Percentiles rank a stretch among this genome's conserved stretches.
Conservation (phyloP, 257 asterid species). For the Penstemon eatonii region DNA sequence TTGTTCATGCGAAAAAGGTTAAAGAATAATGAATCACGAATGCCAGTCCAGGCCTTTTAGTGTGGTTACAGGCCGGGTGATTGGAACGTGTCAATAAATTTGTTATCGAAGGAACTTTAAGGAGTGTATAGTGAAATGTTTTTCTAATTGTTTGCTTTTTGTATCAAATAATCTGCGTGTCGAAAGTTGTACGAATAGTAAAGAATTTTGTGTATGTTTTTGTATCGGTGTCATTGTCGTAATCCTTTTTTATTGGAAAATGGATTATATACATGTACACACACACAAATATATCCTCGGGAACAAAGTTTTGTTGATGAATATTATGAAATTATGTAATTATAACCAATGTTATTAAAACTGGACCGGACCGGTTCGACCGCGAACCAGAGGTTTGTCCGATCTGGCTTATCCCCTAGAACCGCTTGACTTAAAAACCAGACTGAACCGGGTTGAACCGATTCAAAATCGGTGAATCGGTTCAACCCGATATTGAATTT, state of each 20-base stretch:
- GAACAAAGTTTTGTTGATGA: neutral
- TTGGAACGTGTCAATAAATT: constrained; percentile 60
- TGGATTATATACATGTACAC: no score
- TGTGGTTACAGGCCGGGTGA: constrained; percentile 48
- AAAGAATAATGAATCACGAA: constrained; percentile 21
- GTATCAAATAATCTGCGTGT: constrained; percentile 24
- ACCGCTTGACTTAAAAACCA: no score
- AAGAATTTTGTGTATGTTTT: constrained; percentile 15
- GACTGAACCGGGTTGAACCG: no score
- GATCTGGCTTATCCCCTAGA: no score
- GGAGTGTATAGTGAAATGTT: constrained; percentile 26
- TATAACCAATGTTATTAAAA: neutral
- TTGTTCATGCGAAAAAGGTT: neutral
- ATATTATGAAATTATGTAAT: neutral
- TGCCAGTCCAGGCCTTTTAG: constrained; percentile 76
- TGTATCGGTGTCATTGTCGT: neutral
- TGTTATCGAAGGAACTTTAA: constrained; percentile 14
- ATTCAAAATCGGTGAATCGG: no score
- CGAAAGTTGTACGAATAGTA: constrained; percentile 24
- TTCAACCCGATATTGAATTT: no score
- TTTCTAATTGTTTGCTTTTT: constrained; percentile 7
- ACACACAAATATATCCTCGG: neutral
- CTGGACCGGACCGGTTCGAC: no score
- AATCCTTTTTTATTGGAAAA: neutral
- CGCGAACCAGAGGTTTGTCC: no score